Evolutionary conservation across 2,329 filamentous ascomycete species (phyloP).

Genomic region (Trichoderma koningiopsis): DNA sequence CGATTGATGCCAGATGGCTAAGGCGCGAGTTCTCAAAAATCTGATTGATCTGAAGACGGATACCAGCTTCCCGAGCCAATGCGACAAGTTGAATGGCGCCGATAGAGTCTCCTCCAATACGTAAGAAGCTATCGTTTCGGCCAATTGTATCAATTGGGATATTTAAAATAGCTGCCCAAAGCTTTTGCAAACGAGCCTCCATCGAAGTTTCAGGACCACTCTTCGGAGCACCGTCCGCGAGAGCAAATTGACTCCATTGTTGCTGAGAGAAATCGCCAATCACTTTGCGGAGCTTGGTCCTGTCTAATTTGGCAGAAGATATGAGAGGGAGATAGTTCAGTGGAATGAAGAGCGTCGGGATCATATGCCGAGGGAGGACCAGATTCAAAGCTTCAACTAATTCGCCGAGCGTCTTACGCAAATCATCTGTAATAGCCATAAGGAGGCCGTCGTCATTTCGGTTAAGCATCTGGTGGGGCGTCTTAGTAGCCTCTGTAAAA

Average conservation of each 20-base stretch:
- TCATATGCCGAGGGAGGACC: constrained; percentile 8
- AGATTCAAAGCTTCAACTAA: neutral
- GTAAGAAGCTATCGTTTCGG: constrained; percentile 14
- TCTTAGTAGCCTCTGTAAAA: constrained; percentile 1
- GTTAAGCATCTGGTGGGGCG: neutral
- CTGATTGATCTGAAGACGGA: neutral
- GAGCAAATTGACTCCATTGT: constrained; percentile 28
- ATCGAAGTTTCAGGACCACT: constrained; percentile 27
- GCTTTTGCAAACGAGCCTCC: constrained; percentile 24
- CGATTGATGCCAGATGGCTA: neutral
- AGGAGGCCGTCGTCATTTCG: neutral
- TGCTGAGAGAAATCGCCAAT: neutral
- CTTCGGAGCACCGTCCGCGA: constrained; percentile 31
- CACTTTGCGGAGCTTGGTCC: constrained; percentile 11
- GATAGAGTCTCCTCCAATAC: constrained; percentile 22
- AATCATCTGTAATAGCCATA: neutral
- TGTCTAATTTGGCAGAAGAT: constrained; percentile 23
- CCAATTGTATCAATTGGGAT: neutral
- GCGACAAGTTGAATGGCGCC: constrained; percentile 14
- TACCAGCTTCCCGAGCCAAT: neutral
- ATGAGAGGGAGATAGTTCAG: constrained; percentile 1
- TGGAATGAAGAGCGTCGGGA: constrained; percentile 15
- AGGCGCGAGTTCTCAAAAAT: constrained; percentile 14
- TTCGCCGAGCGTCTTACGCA: neutral
- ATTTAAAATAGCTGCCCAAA: constrained; percentile 1